Evolutionary conservation across 306 rosid species (phyloP).

Genomic region (Medicago ruthenica): DNA sequence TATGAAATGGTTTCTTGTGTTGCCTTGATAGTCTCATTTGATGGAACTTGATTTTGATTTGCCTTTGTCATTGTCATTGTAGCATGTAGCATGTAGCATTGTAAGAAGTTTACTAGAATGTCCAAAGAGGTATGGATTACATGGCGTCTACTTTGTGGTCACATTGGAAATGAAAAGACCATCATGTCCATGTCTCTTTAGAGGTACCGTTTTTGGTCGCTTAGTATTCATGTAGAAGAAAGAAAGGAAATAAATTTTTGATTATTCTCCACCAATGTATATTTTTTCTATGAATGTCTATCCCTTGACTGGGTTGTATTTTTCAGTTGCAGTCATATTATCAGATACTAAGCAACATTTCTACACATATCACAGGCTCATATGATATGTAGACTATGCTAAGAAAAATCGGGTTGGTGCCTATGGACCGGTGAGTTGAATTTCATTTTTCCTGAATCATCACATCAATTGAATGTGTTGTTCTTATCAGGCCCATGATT

Average conservation of each 20-base stretch:
- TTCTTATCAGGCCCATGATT: constrained; percentile 6
- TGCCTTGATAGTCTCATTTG: constrained; percentile 6
- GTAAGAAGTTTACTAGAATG: background rate
- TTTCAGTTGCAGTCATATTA: constrained; percentile 35
- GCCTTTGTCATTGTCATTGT: background rate
- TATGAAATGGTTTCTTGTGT: no score
- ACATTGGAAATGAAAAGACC: background rate
- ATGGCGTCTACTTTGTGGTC: background rate
- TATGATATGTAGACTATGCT: constrained; percentile 36
- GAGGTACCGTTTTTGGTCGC: constrained; percentile 14
- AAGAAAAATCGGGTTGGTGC: background rate
- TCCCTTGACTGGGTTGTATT: constrained; percentile 16
- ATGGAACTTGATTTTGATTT: constrained; percentile 24
- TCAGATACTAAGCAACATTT: constrained; percentile 33
- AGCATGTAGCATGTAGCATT: background rate
- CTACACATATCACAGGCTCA: constrained; percentile 12
- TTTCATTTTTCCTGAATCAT: constrained; percentile 19
- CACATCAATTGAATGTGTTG: constrained; percentile 16
- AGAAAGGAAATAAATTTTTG: background rate
- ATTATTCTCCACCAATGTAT: constrained; percentile 6
- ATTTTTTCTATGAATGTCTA: background rate
- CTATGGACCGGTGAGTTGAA: constrained; percentile 42
- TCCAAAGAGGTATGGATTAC: background rate
- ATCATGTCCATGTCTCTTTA: background rate
- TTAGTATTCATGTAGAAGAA: constrained; percentile 1